Evolutionary conservation across 768 basidiomycete species (phyloP).

Genomic region (Baorangia bicolor): DNA sequence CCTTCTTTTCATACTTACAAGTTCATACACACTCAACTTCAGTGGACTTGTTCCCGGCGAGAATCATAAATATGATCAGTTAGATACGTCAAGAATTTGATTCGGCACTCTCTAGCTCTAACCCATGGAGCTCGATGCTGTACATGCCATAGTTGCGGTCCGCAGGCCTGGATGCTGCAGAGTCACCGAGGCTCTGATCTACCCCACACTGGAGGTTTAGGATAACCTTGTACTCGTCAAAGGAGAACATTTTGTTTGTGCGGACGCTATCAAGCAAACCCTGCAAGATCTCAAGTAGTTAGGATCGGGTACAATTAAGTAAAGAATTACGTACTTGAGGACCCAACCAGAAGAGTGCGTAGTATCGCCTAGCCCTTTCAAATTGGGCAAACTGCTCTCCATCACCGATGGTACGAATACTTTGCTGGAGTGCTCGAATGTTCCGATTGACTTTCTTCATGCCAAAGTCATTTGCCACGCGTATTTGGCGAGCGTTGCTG

Average conservation of each 20-base stretch:
- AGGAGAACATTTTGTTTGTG: conserved; percentile 62
- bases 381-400: conserved; percentile 66
- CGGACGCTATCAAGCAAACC: conserved; percentile 75
- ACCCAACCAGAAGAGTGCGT: conserved; percentile 68
- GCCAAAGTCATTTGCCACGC: conserved; percentile 68
- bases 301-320: not conserved
- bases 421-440: conserved; percentile 89
- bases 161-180: conserved; percentile 47
- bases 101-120: conserved; percentile 58
- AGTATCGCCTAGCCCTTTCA: conserved; percentile 75
- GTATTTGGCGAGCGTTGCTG: conserved; percentile 67
- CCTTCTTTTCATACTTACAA: not conserved
- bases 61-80: conserved; percentile 12
- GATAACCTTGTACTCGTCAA: conserved; percentile 93
- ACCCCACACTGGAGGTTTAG: conserved; percentile 87
- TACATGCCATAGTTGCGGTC: conserved; percentile 85
- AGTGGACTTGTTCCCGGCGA: not conserved
- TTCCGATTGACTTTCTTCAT: conserved; percentile 87
- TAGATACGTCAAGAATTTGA: conserved; percentile 27
- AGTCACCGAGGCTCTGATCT: conserved; percentile 55
- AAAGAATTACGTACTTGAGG: conserved; percentile 58
- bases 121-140: conserved; percentile 84
- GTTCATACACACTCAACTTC: not conserved
- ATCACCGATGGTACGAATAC: conserved; percentile 72
- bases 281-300: conserved; percentile 38